A percentile compares a stretch with the other conserved stretches of the same genome.
Evolutionary conservation across 2,329 filamentous ascomycete species (phyloP).

Genomic region (Fusarium sp.): DNA sequence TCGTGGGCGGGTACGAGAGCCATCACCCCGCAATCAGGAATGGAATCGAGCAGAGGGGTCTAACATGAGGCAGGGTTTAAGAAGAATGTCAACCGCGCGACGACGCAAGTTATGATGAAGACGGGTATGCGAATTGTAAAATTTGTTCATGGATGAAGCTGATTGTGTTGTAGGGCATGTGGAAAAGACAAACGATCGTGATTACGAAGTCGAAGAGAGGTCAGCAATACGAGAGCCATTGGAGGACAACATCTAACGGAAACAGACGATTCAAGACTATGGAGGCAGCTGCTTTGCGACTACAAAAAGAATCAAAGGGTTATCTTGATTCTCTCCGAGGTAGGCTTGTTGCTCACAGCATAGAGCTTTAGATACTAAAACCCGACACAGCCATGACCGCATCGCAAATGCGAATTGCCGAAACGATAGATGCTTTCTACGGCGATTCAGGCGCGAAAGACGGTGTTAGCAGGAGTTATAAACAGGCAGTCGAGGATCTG

Average conservation of each 20-base stretch:
- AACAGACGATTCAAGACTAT: slow-evolving; percentile 92
- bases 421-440: slow-evolving; percentile 99
- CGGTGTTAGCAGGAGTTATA: slow-evolving; percentile 95
- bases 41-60: slow-evolving; percentile 41
- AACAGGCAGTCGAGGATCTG: slow-evolving; percentile 96
- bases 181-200: slow-evolving; percentile 97
- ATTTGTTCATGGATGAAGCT: slow-evolving; percentile 5
- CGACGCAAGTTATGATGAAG: slow-evolving; percentile 99
- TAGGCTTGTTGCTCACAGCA: slow-evolving; percentile 49
- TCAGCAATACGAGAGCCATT: slow-evolving; percentile 50
- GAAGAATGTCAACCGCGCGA: slow-evolving; percentile 98
- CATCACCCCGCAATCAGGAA: slow-evolving; percentile 43
- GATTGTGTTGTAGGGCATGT: slow-evolving; percentile 76
- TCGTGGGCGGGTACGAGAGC: slow-evolving; percentile 73
- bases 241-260: slow-evolving; percentile 35
- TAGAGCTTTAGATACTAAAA: slow-evolving; percentile 20
- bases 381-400: slow-evolving; percentile 87
- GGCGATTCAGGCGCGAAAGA: slow-evolving; percentile 94
- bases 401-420: slow-evolving; percentile 98
- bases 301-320: slow-evolving; percentile 98
- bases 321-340: slow-evolving; percentile 95
- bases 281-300: slow-evolving; percentile 89
- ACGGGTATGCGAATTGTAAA: slow-evolving; percentile 68
- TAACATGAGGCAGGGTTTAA: slow-evolving; percentile 61
- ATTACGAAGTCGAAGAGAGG: slow-evolving; percentile 98